Evolutionary conservation across 1,284 basidiomycete genomes (phyloP).

Genomic region (Pseudozyma thailandica): DNA sequence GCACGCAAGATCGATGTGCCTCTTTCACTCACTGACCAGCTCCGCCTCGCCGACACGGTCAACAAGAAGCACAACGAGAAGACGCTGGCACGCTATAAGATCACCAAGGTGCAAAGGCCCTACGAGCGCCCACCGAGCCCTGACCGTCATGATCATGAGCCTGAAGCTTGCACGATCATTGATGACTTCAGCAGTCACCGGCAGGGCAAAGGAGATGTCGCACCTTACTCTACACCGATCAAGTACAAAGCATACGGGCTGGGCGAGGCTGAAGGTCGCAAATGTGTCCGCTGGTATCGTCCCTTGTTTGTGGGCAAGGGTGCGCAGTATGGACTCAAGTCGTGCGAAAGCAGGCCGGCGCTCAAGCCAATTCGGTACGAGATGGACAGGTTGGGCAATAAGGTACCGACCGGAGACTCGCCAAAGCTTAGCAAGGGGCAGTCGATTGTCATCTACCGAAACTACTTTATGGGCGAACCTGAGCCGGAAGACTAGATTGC

Average conservation of each 20-base stretch:
- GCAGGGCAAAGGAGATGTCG: slow-evolving; percentile 35
- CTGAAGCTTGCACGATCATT: slow-evolving; percentile 42
- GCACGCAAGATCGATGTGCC: slow-evolving; percentile 48
- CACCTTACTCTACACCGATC: slow-evolving; percentile 33
- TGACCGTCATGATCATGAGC: slow-evolving; percentile 46
- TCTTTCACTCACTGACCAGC: slow-evolving; percentile 40
- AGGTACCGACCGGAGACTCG: slow-evolving; percentile 33
- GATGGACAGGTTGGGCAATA: slow-evolving; percentile 42
- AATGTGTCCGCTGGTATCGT: slow-evolving; percentile 43
- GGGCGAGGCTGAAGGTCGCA: slow-evolving; percentile 8
- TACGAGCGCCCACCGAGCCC: slow-evolving; percentile 48
- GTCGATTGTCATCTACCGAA: slow-evolving; percentile 41
- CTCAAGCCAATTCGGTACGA: slow-evolving; percentile 41
- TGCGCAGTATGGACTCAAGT: slow-evolving; percentile 27
- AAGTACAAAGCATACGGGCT: slow-evolving; percentile 4
- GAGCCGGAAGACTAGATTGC: slow-evolving; percentile 35
- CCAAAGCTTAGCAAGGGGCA: slow-evolving; percentile 43
- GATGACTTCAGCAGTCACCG: slow-evolving; percentile 39
- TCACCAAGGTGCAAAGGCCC: slow-evolving; percentile 43
- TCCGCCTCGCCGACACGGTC: slow-evolving; percentile 41
- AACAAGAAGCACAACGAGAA: slow-evolving; percentile 52
- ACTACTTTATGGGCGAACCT: slow-evolving; percentile 47
- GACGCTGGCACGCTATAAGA: slow-evolving; percentile 42
- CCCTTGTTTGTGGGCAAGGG: slow-evolving; percentile 44
- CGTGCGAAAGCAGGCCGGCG: slow-evolving; percentile 20